A percentile compares a stretch with the other conserved stretches of the same genome.
These are phyloP conservation scores for Cutaneotrichosporon mucoides DNA, from an alignment of 1,284 basidiomycete species.

Conservation along the genomic window DNA sequence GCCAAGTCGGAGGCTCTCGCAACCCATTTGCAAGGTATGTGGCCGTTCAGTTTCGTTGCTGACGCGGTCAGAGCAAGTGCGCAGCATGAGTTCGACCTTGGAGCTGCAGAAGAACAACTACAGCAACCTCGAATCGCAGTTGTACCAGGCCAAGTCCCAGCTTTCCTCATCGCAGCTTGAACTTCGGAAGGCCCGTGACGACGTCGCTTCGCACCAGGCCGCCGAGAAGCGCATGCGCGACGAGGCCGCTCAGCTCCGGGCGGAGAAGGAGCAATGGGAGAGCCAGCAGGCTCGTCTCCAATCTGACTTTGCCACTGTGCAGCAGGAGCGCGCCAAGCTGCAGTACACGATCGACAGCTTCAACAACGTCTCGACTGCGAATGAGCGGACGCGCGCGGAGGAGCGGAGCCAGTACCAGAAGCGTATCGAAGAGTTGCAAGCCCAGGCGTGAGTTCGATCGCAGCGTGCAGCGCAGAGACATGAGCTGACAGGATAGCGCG, in stretches of 20 bases:
- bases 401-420: slow-evolving; percentile 73
- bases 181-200: slow-evolving; percentile 36
- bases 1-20: slow-evolving; percentile 77
- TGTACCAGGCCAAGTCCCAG: slow-evolving; percentile 35
- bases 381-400: slow-evolving; percentile 74
- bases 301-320: slow-evolving; percentile 75
- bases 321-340: slow-evolving; percentile 74
- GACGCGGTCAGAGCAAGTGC: slow-evolving; percentile 41
- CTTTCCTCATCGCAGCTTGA: slow-evolving; percentile 36
- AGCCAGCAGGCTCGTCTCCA: slow-evolving; percentile 70
- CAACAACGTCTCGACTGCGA: slow-evolving; percentile 81
- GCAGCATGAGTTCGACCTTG: slow-evolving; percentile 41
- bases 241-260: slow-evolving; percentile 76
- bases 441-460: slow-evolving; percentile 61
- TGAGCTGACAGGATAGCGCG: slow-evolving; percentile 55
- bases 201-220: slow-evolving; percentile 51
- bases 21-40: slow-evolving; percentile 64
- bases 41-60: slow-evolving; percentile 4
- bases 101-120: slow-evolving; percentile 44
- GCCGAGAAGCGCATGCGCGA: slow-evolving; percentile 73
- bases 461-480: neutral
- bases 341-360: slow-evolving; percentile 82
- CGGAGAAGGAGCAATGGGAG: slow-evolving; percentile 89
- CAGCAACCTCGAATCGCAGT: slow-evolving; percentile 32
- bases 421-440: slow-evolving; percentile 71